Evolutionary conservation across 345 rosid genomes (phyloP).

Genomic region (Gossypium bickii): DNA sequence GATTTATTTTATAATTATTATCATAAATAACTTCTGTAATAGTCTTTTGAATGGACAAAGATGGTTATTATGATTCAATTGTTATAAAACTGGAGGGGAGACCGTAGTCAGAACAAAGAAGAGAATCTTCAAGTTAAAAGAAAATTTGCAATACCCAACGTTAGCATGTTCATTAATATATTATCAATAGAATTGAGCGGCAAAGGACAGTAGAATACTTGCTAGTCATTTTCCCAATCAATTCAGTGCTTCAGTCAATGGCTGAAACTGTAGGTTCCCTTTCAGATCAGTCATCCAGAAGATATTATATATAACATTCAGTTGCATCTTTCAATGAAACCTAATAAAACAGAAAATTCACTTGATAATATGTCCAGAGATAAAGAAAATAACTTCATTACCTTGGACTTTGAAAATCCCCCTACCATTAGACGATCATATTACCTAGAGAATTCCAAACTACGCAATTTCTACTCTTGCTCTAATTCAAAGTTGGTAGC

Average conservation of each 20-base stretch:
- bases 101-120: too few relatives aligned
- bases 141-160: too few relatives aligned
- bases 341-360: not conserved
- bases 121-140: too few relatives aligned
- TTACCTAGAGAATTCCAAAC: not conserved
- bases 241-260: not conserved
- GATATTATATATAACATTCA: not conserved
- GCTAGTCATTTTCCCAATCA: not conserved
- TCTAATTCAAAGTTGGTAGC: not conserved
- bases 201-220: not conserved
- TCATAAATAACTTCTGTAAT: too few relatives aligned
- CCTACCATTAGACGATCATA: not conserved
- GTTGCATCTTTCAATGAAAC: not conserved
- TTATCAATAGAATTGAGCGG: not conserved
- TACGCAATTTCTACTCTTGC: not conserved
- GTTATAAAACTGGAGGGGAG: too few relatives aligned
- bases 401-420: not conserved
- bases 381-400: not conserved
- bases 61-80: too few relatives aligned
- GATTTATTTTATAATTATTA: too few relatives aligned
- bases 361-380: not conserved
- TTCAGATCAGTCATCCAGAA: conserved; percentile 4
- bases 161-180: too few relatives aligned
- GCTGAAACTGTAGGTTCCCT: not conserved
- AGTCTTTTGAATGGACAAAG: too few relatives aligned